Base-by-base conservation (phyloP, 148 eudicot genomes). In the Diospyros lotus region DNA sequence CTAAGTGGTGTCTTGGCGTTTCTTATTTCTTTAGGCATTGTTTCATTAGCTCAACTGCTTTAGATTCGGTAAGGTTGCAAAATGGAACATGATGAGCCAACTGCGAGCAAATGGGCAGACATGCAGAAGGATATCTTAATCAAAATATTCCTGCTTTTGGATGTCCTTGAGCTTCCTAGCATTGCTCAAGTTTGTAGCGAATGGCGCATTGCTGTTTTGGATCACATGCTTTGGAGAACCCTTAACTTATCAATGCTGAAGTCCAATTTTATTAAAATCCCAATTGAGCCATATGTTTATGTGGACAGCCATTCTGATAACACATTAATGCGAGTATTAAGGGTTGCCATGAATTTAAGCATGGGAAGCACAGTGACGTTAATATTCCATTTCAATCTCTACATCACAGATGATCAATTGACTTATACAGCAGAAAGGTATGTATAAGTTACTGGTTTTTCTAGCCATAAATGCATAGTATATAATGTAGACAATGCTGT, bases 381-480 rank as follows among this genome's bases (percentile, higher is more conserved):
- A 74, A 55, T 86, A 38, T 79, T 86, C 39, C 86, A 86, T 83
- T 81, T 69, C 76, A 78, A 83, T 77, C 79, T 79, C 9, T 86
- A 81, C 40, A 43, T 86, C 78, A 83, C 81, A 40, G 86, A 86
- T 56, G 84, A 76, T 61, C 89, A 86, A 52, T 77, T 86, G 79
- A 78, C 81, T 6, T 86, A 83, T 68, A 70, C 86, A 15, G 89
- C 89, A 40, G 85, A 79, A 74, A 86, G 89, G 89, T 83, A 81
- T 2, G 61, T 41, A 70, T 40, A 15, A 41, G 12, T 70, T 55
- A 55, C 48, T 41, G 5, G 6, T 17, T 13, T n/a, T 6, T 54
- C 48, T 70, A 8, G 52, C 8, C 28, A 28, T 28, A 28, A 70
- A 84, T 28, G 89, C 89, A 40, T 83, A 79, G 71, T 83, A 86